Percentiles rank a stretch among this genome's conserved stretches.
phyloP scores from a whole-genome alignment of 257 asterid genomes.

The Prunella vulgaris region DNA sequence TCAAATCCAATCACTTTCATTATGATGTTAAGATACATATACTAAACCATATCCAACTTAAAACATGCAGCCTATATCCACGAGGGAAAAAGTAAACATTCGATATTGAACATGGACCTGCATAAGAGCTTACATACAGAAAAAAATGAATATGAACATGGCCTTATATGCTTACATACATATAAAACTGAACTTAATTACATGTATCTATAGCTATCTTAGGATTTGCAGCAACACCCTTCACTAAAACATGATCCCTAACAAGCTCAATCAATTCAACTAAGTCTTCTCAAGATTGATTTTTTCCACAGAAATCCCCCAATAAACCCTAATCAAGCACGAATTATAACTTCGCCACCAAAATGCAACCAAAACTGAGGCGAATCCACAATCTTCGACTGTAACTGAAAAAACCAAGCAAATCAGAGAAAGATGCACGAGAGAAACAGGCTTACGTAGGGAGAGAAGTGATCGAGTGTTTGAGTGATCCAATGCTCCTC shows the following conservation, averaged over 20 bases:
- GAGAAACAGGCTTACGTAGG: constrained; percentile 45
- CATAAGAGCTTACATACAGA: background rate
- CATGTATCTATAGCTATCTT: constrained; percentile 8
- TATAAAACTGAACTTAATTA: background rate
- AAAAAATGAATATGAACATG: background rate
- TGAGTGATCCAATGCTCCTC: constrained; percentile 74
- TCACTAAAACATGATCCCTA: no score
- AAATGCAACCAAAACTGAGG: background rate
- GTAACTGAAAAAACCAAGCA: background rate
- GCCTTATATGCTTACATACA: background rate
- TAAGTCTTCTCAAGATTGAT: background rate
- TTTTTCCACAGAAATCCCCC: background rate
- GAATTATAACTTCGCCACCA: background rate
- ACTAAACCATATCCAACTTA: background rate
- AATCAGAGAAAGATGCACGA: background rate
- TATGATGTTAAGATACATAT: background rate
- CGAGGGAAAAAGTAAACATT: background rate
- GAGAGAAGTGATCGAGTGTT: constrained; percentile 90
- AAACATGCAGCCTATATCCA: constrained; percentile 1
- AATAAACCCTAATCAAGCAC: constrained; percentile 1
- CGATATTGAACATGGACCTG: background rate
- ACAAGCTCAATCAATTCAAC: background rate
- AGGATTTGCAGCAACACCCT: background rate
- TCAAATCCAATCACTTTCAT: background rate
- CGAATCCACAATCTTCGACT: background rate